phyloP scores from a whole-genome alignment of 257 asterid species.

The Pogostemon cablin region DNA sequence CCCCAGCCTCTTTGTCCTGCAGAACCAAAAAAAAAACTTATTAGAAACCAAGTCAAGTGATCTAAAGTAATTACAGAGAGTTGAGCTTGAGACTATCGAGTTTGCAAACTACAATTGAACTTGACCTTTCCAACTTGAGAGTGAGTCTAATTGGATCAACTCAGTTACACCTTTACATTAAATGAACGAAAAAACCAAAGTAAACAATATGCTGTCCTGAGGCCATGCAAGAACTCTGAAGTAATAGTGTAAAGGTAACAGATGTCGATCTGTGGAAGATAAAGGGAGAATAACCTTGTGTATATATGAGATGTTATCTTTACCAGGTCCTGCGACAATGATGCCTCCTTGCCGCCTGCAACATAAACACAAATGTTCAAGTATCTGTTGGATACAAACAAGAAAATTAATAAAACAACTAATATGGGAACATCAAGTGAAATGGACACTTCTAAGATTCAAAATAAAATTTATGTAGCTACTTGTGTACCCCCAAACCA shows the following conservation, averaged over 20 bases:
- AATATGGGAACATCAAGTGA: background rate
- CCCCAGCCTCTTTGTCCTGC: slow-evolving; percentile 96
- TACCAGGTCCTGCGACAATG: slow-evolving; percentile 93
- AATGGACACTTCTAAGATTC: background rate
- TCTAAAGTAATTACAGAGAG: too few relatives aligned
- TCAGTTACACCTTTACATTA: background rate
- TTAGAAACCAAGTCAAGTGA: background rate
- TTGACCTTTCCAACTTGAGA: too few relatives aligned
- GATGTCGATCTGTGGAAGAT: slow-evolving; percentile 42
- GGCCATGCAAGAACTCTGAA: background rate
- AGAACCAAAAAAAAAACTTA: slow-evolving; percentile 11
- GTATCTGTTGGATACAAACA: background rate
- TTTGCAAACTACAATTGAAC: too few relatives aligned
- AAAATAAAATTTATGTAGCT: background rate
- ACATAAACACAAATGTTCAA: slow-evolving; percentile 29
- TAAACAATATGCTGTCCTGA: background rate
- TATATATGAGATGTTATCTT: slow-evolving; percentile 68
- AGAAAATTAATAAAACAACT: background rate
- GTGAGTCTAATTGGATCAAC: background rate
- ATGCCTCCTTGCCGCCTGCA: slow-evolving; percentile 96
- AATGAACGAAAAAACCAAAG: background rate
- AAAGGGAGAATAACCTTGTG: slow-evolving; percentile 65
- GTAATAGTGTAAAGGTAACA: background rate
- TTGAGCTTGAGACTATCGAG: too few relatives aligned
- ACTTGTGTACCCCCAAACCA: background rate